Evolutionary conservation across 371 early-diverging fungal genomes (phyloP).

Genomic region (Thermomucor indicae-seudaticae): DNA sequence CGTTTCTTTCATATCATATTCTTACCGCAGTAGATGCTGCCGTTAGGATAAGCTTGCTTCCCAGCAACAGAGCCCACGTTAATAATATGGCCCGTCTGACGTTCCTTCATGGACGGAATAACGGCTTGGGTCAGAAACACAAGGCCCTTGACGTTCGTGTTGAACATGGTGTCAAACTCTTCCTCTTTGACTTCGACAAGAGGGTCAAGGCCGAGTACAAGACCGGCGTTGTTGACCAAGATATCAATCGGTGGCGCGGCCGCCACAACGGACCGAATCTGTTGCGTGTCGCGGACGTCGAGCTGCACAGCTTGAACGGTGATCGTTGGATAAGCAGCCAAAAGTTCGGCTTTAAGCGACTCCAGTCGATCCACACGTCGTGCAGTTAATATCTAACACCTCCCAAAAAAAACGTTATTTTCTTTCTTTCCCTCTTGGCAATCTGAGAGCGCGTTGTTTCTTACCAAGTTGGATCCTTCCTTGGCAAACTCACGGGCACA

Average conservation of each 20-base stretch:
- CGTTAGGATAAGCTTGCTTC: conserved; percentile 66
- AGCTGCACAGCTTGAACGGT: conserved; percentile 60
- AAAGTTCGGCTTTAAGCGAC: conserved; percentile 49
- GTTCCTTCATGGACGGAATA: conserved; percentile 77
- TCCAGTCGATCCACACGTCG: conserved; percentile 73
- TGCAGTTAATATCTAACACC: conserved; percentile 66
- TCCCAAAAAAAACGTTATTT: background rate
- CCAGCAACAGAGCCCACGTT: conserved; percentile 88
- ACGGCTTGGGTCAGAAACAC: conserved; percentile 80
- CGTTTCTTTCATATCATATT: background rate
- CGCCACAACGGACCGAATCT: conserved; percentile 54
- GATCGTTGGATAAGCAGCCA: conserved; percentile 46
- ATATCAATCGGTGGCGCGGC: conserved; percentile 72
- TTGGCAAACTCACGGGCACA: conserved; percentile 84
- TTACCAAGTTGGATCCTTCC: conserved; percentile 72
- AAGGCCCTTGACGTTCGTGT: conserved; percentile 89
- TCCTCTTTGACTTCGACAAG: conserved; percentile 59
- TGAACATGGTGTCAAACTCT: conserved; percentile 78
- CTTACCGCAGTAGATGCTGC: conserved; percentile 80
- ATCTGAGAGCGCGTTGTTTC: background rate
- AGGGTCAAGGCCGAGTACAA: conserved; percentile 82
- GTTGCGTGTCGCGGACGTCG: conserved; percentile 68
- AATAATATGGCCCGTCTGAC: conserved; percentile 78
- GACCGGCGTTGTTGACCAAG: conserved; percentile 69
- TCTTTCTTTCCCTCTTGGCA: background rate